Evolutionary conservation across 2,329 filamentous ascomycete genomes (phyloP).

Genomic region (Pezicula radicicola): DNA sequence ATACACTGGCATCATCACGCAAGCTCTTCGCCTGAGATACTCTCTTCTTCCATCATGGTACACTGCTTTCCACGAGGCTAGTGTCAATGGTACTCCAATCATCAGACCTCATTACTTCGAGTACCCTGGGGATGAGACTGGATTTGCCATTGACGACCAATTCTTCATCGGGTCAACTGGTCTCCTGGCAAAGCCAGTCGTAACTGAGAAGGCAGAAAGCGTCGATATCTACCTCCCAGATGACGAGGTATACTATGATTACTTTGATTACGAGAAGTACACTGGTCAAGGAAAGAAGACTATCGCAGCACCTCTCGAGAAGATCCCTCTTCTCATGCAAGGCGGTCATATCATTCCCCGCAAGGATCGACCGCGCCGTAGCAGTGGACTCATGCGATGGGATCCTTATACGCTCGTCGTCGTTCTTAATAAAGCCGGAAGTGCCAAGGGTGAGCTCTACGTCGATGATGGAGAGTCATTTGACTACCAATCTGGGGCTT

Average conservation of each 20-base stretch:
- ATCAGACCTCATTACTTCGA: slow-evolving; percentile 91
- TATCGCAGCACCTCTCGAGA: slow-evolving; percentile 76
- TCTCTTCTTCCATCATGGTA: slow-evolving; percentile 92
- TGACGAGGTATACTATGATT: slow-evolving; percentile 88
- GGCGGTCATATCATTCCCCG: slow-evolving; percentile 90
- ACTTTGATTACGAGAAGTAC: slow-evolving; percentile 81
- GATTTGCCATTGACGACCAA: slow-evolving; percentile 90
- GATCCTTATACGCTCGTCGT: slow-evolving; percentile 94
- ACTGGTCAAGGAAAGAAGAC: slow-evolving; percentile 66
- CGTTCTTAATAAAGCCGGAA: slow-evolving; percentile 62
- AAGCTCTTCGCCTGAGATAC: slow-evolving; percentile 86
- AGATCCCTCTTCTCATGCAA: slow-evolving; percentile 86
- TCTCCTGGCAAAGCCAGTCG: slow-evolving; percentile 88
- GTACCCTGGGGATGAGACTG: slow-evolving; percentile 79
- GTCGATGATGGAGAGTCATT: slow-evolving; percentile 93
- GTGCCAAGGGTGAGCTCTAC: slow-evolving; percentile 81
- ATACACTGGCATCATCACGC: slow-evolving; percentile 80
- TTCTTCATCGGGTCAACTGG: slow-evolving; percentile 88
- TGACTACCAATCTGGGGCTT: slow-evolving; percentile 80
- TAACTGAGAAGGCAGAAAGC: slow-evolving; percentile 68
- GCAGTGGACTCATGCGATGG: slow-evolving; percentile 83
- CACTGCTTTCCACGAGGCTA: slow-evolving; percentile 90
- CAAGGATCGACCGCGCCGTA: slow-evolving; percentile 82
- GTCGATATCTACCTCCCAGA: slow-evolving; percentile 87
- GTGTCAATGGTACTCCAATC: slow-evolving; percentile 79